Conservation (phyloP, 495 filamentous ascomycete genomes). For the Friedmanniomyces endolithicus region DNA sequence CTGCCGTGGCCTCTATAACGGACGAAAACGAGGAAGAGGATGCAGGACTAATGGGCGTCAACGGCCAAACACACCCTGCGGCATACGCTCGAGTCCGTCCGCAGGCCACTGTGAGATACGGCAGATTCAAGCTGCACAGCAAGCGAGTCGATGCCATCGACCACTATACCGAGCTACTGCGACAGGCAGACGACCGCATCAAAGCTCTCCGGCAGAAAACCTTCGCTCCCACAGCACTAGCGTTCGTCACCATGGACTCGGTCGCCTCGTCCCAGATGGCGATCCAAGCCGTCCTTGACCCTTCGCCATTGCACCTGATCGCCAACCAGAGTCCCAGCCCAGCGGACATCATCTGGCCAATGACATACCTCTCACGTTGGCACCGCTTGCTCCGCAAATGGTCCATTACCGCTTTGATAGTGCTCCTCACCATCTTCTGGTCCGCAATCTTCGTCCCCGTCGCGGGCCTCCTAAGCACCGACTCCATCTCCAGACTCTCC, state of each 20-base stretch:
- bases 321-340: conserved; percentile 79
- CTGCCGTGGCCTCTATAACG: conserved; percentile 23
- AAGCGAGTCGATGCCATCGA: conserved; percentile 79
- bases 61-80: conserved; percentile 31
- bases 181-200: conserved; percentile 68
- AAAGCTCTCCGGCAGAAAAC: conserved; percentile 55
- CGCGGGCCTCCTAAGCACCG: conserved; percentile 62
- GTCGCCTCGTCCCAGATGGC: conserved; percentile 90
- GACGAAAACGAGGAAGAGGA: conserved; percentile 35
- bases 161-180: conserved; percentile 81
- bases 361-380: conserved; percentile 73
- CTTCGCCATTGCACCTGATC: conserved; percentile 69
- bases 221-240: conserved; percentile 65
- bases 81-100: conserved; percentile 46
- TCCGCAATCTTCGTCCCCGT: conserved; percentile 70
- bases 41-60: conserved; percentile 40
- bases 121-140: conserved; percentile 58
- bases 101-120: conserved; percentile 63
- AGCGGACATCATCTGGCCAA: conserved; percentile 80
- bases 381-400: conserved; percentile 64
- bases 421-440: conserved; percentile 78
- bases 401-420: conserved; percentile 69
- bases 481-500: conserved; percentile 60
- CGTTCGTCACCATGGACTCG: conserved; percentile 95
- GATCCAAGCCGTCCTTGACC: conserved; percentile 82